Percentiles rank a stretch among this genome's conserved stretches.
Evolutionary conservation across 345 rosid genomes (phyloP).

Genomic region (Capsella bursapastoris): DNA sequence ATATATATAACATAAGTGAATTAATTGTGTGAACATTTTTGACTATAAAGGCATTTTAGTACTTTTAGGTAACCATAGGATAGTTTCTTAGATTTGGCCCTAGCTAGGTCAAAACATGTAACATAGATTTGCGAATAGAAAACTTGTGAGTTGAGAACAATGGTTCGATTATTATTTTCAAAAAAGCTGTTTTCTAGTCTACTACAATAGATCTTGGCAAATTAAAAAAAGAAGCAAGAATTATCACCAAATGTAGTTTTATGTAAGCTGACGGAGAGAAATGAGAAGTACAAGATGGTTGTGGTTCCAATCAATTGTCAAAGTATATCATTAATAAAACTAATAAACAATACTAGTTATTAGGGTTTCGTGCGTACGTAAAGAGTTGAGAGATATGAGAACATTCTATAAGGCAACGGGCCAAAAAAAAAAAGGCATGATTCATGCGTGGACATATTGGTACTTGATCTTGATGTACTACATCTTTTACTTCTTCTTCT

Average conservation of each 20-base stretch:
- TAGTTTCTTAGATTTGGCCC: slow-evolving; percentile 1
- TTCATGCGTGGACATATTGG: slow-evolving; percentile 33
- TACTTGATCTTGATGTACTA: slow-evolving; percentile 39
- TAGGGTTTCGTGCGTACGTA: slow-evolving; percentile 17
- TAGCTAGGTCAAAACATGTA: background rate
- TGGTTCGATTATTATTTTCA: background rate
- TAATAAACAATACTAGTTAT: background rate
- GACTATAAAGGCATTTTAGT: too few relatives aligned
- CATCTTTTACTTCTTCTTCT: slow-evolving; percentile 34
- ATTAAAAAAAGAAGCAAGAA: background rate
- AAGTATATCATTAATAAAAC: background rate
- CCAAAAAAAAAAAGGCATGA: slow-evolving; percentile 37
- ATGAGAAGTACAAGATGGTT: background rate
- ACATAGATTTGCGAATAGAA: background rate
- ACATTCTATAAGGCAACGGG: slow-evolving; percentile 19
- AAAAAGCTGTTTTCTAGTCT: background rate
- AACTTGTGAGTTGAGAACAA: background rate
- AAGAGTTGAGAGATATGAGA: slow-evolving; percentile 23
- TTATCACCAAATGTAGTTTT: background rate
- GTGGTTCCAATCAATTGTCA: slow-evolving; percentile 24
- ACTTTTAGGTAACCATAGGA: background rate
- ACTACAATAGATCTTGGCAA: background rate
- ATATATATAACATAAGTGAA: too few relatives aligned
- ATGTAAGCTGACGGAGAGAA: background rate
- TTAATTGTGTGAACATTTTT: too few relatives aligned